Evolutionary conservation across 768 basidiomycete species (phyloP), one percentile per base, ranked within the genome.

Genomic region (Crassisporium funariophilum): DNA sequence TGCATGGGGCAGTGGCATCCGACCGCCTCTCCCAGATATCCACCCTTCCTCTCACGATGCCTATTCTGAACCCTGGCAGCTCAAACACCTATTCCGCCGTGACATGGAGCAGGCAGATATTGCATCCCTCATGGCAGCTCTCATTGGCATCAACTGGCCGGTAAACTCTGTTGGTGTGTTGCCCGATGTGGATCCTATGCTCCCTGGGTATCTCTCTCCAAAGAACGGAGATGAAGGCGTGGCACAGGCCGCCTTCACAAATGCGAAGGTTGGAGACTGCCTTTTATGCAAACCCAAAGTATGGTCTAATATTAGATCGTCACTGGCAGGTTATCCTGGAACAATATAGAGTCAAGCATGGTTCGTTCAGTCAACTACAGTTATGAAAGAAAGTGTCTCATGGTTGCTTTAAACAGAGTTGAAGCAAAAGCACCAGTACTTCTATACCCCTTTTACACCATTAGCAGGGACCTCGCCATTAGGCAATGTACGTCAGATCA

Each of bases 21-120:
- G 89, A 10, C 77, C 79, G 0, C 88, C 89, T n/a, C 53, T 85
- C 0, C 76, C 77, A 9, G 79, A 85, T 49, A 67, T 68, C 4
- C 54, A 55, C 2, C 71, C 79, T 1, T 79, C 85, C 2, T 85
- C 86, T 0, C 85, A 89, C 44, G 89, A 91, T 54, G 68, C 74
- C 0, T 90, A 84, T 59, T 89, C 89, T 2, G 59, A 57, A 25
- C 73, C 78, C 1, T 92, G 88, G 88, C 63, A 68, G 2, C 64
- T 91, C 3, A 57, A 63, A 2, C 75, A 83, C 40, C 60, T 90
- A 1, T 69, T 78, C 25, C 76, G 89, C 13, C 77, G 80, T 25
- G 91, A 94, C 52, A 76, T 94, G 4, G 88, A 88, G 47, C 91
- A 94, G 57, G 91, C 89, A 0, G 91, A 93, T 56, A 72, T 94